These are phyloP conservation scores for Penicillium odoratum DNA, from an alignment of 495 filamentous ascomycete species.

Conservation along the genomic window DNA sequence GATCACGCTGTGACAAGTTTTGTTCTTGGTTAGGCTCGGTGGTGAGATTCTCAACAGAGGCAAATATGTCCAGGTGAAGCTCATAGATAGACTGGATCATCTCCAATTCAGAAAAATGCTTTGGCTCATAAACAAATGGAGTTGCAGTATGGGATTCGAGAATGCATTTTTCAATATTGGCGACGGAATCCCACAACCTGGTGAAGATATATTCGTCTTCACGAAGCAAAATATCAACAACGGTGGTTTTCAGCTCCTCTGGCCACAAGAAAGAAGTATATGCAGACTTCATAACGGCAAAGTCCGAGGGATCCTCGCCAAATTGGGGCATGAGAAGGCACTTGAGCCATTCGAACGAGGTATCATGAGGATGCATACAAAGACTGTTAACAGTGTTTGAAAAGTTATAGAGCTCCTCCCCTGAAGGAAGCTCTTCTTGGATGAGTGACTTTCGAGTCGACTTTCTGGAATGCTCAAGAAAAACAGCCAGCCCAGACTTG, in stretches of 20 bases:
- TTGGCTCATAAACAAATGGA: constrained; percentile 29
- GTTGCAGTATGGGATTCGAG: constrained; percentile 24
- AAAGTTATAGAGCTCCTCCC: constrained; percentile 58
- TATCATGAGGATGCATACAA: constrained; percentile 62
- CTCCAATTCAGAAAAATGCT: constrained; percentile 36
- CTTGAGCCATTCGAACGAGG: constrained; percentile 64
- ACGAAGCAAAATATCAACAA: constrained; percentile 65
- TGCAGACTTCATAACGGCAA: constrained; percentile 40
- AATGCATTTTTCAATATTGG: constrained; percentile 32
- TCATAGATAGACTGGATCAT: constrained; percentile 82
- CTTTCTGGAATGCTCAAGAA: constrained; percentile 75
- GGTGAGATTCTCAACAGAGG: constrained; percentile 70
- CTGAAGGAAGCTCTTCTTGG: constrained; percentile 55
- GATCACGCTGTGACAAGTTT: constrained; percentile 61
- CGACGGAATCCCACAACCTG: constrained; percentile 48
- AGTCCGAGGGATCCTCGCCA: constrained; percentile 23
- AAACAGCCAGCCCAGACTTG: constrained; percentile 66
- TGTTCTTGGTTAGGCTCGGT: constrained; percentile 63
- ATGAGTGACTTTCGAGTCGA: constrained; percentile 51
- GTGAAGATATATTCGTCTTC: constrained; percentile 69
- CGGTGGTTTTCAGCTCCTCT: constrained; percentile 65
- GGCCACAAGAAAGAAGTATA: constrained; percentile 73
- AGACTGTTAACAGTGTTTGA: constrained; percentile 51
- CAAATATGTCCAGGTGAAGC: constrained; percentile 83
- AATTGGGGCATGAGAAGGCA: constrained; percentile 51